phyloP scores from a whole-genome alignment of 768 basidiomycete genomes.

The Coprinellus micaceus region DNA sequence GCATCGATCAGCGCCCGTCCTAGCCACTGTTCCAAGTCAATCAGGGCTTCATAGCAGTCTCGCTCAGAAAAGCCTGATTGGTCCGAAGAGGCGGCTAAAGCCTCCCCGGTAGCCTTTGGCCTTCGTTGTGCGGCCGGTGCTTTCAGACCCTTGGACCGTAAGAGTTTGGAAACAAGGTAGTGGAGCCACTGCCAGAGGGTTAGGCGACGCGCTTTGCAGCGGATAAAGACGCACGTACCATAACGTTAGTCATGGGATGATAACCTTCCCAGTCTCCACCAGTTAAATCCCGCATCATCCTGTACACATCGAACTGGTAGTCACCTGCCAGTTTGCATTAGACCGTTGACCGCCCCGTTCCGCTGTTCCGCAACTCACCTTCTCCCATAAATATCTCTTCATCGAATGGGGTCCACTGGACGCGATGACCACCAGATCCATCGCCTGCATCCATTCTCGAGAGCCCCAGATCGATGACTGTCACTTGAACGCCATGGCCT shows the following conservation, averaged over 20 bases:
- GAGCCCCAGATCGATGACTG: conserved; percentile 92
- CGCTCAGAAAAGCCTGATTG: conserved; percentile 52
- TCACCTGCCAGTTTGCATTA: conserved; percentile 48
- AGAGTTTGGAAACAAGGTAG: conserved; percentile 72
- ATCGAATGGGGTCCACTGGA: conserved; percentile 81
- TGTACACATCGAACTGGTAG: conserved; percentile 93
- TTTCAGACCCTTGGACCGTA: conserved; percentile 66
- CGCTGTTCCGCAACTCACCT: conserved; percentile 43
- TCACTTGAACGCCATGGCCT: conserved; percentile 66
- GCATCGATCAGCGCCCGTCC: conserved; percentile 40
- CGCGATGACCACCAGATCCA: conserved; percentile 38
- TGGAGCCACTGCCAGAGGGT: conserved; percentile 72
- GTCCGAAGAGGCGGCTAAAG: conserved; percentile 9
- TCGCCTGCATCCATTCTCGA: conserved; percentile 73
- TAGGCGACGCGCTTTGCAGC: background rate
- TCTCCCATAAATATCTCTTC: conserved; percentile 89
- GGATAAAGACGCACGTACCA: conserved; percentile 50
- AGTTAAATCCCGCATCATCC: conserved; percentile 72
- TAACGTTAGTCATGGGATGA: conserved; percentile 81
- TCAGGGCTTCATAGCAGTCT: conserved; percentile 65
- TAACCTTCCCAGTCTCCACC: conserved; percentile 69
- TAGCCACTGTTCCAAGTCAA: conserved; percentile 63
- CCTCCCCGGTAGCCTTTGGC: conserved; percentile 24
- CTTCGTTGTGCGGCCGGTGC: conserved; percentile 45
- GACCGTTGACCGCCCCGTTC: background rate